Evolutionary conservation across 352 stramenopile species (phyloP).

Genomic region (Ophiocytium majus): DNA sequence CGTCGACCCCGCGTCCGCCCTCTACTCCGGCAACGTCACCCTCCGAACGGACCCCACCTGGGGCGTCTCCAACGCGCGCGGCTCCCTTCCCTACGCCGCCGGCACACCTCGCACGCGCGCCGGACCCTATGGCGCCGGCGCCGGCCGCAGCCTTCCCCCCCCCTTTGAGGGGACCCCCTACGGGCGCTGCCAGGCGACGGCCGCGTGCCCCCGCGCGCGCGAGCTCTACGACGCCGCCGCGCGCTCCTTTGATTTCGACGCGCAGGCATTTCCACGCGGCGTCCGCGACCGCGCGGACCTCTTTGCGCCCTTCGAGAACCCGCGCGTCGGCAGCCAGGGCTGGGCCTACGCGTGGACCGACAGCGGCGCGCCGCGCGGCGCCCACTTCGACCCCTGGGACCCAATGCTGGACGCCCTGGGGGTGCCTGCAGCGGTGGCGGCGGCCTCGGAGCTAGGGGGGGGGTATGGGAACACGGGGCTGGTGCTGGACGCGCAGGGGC

Average conservation of each 20-base stretch:
- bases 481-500: constrained; percentile 46
- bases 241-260: constrained; percentile 37
- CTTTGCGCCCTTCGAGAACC: constrained; percentile 92
- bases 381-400: constrained; percentile 68
- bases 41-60: constrained; percentile 63
- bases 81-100: background rate
- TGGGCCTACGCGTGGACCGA: constrained; percentile 40
- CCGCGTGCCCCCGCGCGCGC: constrained; percentile 78
- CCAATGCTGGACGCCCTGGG: constrained; percentile 32
- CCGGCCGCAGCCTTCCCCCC: constrained; percentile 5
- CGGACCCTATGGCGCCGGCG: background rate
- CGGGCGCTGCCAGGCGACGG: constrained; percentile 88
- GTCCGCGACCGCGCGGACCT: constrained; percentile 68
- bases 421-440: background rate
- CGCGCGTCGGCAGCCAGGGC: constrained; percentile 79
- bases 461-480: constrained; percentile 37
- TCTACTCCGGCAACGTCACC: constrained; percentile 65
- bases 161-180: constrained; percentile 63
- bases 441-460: too few species aligned
- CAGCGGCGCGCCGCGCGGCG: constrained; percentile 37
- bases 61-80: constrained; percentile 61
- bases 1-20: constrained; percentile 41
- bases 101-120: too few species aligned
- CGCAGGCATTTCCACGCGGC: constrained; percentile 69
- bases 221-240: constrained; percentile 76